phyloP scores from a whole-genome alignment of 306 rosid genomes.

The Glycine tomentella region DNA sequence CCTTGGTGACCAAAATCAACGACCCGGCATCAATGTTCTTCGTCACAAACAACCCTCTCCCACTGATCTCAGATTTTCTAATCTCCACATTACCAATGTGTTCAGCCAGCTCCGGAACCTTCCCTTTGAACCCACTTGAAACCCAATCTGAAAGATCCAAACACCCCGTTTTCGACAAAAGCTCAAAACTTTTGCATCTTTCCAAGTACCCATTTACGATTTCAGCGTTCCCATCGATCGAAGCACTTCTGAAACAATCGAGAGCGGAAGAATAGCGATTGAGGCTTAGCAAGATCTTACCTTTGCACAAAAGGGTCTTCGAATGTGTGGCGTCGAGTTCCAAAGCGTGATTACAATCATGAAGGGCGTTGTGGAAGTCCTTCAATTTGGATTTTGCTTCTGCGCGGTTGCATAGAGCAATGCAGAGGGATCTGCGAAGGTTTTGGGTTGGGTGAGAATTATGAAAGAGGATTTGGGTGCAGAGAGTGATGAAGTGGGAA shows the following conservation, averaged over 20 bases:
- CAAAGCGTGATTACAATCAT: constrained; percentile 78
- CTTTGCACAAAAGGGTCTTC: constrained; percentile 86
- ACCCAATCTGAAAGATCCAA: constrained; percentile 91
- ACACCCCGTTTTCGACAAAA: constrained; percentile 70
- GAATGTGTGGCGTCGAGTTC: constrained; percentile 67
- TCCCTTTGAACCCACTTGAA: constrained; percentile 60
- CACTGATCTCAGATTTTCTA: constrained; percentile 68
- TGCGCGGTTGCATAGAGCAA: constrained; percentile 81
- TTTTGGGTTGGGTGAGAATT: constrained; percentile 33
- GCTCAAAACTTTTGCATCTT: constrained; percentile 75
- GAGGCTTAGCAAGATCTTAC: constrained; percentile 75
- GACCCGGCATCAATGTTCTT: constrained; percentile 83
- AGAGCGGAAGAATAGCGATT: constrained; percentile 70
- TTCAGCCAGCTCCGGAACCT: constrained; percentile 79
- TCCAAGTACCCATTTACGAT: constrained; percentile 65
- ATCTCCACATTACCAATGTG: constrained; percentile 73
- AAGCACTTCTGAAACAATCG: constrained; percentile 66
- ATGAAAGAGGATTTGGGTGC: constrained; percentile 53
- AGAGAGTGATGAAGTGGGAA: constrained; percentile 67
- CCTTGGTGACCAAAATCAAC: constrained; percentile 69
- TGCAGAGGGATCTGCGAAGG: constrained; percentile 72
- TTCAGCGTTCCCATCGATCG: constrained; percentile 59
- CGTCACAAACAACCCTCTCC: constrained; percentile 76
- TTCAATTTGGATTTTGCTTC: constrained; percentile 73
- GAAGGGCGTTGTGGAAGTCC: constrained; percentile 58